These are phyloP conservation scores for barrel medic (Medicago truncatula) DNA, from an alignment of 306 rosid species.

Conservation along the genomic window DNA sequence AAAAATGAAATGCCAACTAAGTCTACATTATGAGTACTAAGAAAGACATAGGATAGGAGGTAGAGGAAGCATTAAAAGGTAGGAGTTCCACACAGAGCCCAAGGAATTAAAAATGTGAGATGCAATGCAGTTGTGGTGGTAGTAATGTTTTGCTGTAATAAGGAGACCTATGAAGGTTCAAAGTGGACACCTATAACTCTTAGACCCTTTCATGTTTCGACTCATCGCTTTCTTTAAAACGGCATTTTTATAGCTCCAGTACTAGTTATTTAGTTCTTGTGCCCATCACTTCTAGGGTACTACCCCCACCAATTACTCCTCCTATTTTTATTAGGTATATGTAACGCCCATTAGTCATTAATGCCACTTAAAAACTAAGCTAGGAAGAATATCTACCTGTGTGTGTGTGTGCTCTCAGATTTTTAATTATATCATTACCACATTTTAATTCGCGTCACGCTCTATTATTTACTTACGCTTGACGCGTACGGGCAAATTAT, in stretches of 20 bases:
- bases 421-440: slow-evolving; percentile 1
- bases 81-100: slow-evolving; percentile 45
- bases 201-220: slow-evolving; percentile 43
- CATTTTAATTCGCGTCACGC: slow-evolving; percentile 3
- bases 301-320: neutral
- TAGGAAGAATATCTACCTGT: slow-evolving; percentile 43
- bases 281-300: slow-evolving; percentile 40
- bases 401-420: slow-evolving; percentile 1
- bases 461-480: neutral
- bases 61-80: neutral
- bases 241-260: slow-evolving; percentile 31
- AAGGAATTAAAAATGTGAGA: slow-evolving; percentile 41
- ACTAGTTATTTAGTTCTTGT: slow-evolving; percentile 25
- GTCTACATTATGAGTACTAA: neutral
- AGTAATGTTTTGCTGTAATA: slow-evolving; percentile 46
- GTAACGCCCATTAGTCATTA: slow-evolving; percentile 47
- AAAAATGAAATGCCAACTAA: slow-evolving; percentile 31
- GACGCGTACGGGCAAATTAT: too few species aligned
- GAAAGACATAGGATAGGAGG: neutral
- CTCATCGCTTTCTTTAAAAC: slow-evolving; percentile 54
- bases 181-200: slow-evolving; percentile 47
- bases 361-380: slow-evolving; percentile 42
- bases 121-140: slow-evolving; percentile 42
- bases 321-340: neutral
- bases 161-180: slow-evolving; percentile 45